Evolutionary conservation across 495 filamentous ascomycete genomes (phyloP), one percentile per base, ranked within the genome.

Genomic region (Acidomyces sp.): DNA sequence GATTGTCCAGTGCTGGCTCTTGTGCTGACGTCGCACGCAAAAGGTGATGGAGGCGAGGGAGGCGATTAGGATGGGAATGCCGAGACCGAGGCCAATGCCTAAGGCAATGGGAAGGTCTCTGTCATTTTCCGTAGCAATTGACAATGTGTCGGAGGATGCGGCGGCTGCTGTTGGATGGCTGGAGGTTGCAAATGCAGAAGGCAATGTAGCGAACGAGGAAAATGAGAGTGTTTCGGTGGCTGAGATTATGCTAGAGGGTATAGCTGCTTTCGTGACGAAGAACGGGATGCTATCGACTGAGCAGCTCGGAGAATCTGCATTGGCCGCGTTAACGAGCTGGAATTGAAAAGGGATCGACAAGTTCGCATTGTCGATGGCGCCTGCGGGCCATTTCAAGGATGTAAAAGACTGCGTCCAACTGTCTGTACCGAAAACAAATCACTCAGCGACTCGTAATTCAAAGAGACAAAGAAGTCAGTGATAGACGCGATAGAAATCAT

Each of bases 81-180:
- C 41, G 13, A 43, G 3, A 15, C 41, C 41, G 31, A 43, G n/a
- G 21, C 41, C 41, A 5, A 43, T 2, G 10, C 28, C 39, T 4
- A 42, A 22, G 18, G 18, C 18, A n/a, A 42, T 12, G 16, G 22
- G 21, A 5, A 43, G 23, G 13, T 39, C 31, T 9, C 31, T 15
- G 23, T 13, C 31, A n/a, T 22, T 28, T 6, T 18, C 23, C 5
- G 16, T 10, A 10, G 15, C 2, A n/a, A n/a, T n/a, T 12, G 18
- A n/a, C n/a, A 20, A 5, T 6, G 38, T 21, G 19, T 26, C 11
- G 11, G 26, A 34, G 20, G 6, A 20, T 4, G 16, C 21, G 6
- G 38, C 28, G 9, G 38, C 25, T n/a, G 25, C 24, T 21, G 34
- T 17, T 21, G 39, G 19, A 6, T 19, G 27, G 9, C 18, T 24